Evolutionary conservation across 2,329 filamentous ascomycete species (phyloP).

Genomic region (Aspergillus fijiensis): DNA sequence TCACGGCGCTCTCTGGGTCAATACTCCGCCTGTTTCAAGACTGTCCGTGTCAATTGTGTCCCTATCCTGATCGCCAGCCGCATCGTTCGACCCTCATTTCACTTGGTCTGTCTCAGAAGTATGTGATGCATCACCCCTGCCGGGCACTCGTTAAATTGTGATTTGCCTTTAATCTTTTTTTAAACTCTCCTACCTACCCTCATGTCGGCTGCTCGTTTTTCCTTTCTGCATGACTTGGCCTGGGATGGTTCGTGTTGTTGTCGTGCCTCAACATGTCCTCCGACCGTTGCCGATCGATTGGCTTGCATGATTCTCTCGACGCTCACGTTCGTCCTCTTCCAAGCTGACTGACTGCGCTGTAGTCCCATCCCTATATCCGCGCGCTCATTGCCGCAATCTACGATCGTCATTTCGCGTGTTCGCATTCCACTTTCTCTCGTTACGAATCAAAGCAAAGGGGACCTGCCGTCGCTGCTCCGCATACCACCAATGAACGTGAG

Average conservation of each 20-base stretch:
- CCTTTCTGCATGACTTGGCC: slow-evolving; percentile 2
- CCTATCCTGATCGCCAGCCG: slow-evolving; percentile 2
- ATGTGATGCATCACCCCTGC: slow-evolving; percentile 8
- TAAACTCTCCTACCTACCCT: not conserved
- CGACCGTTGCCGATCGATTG: slow-evolving; percentile 4
- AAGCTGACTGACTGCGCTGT: not conserved
- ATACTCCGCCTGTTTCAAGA: slow-evolving; percentile 12
- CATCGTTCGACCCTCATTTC: slow-evolving; percentile 1
- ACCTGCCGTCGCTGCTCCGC: not conserved
- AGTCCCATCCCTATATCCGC: slow-evolving; percentile 1
- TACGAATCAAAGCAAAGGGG: not conserved
- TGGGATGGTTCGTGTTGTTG: slow-evolving; percentile 10
- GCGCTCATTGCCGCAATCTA: slow-evolving; percentile 1
- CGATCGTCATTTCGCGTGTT: not conserved
- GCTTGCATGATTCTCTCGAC: slow-evolving; percentile 14
- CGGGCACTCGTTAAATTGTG: not conserved
- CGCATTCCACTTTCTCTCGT: not conserved
- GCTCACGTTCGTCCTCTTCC: not conserved
- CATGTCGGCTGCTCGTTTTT: not conserved
- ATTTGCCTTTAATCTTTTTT: not conserved
- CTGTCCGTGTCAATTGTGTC: slow-evolving; percentile 9
- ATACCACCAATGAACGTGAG: not conserved
- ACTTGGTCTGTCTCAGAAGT: slow-evolving; percentile 11
- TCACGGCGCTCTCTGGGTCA: slow-evolving; percentile 12
- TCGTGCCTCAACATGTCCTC: slow-evolving; percentile 11